phyloP scores from a whole-genome alignment of 257 asterid species.

The Mentha longifolia region DNA sequence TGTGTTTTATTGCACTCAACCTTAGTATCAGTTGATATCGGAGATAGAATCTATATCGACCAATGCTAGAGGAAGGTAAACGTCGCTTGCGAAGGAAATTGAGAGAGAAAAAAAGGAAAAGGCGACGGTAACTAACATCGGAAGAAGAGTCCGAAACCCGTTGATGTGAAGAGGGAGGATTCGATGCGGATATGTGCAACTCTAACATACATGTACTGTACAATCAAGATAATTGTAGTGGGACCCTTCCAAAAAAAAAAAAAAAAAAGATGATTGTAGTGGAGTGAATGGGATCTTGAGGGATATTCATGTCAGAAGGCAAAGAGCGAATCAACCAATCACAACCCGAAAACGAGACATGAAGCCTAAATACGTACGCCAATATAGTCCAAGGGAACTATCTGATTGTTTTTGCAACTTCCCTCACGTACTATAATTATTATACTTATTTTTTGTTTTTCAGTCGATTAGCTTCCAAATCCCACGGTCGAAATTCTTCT shows the following conservation, averaged over 20 bases:
- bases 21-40: background rate
- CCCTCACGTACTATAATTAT: background rate
- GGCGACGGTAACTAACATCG: background rate
- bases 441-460: background rate
- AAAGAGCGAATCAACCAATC: constrained; percentile 39
- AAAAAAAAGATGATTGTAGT: background rate
- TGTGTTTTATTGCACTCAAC: background rate
- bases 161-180: background rate
- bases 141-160: background rate
- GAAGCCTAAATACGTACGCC: constrained; percentile 20
- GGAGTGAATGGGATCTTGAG: constrained; percentile 24
- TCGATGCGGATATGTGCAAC: background rate
- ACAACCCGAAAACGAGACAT: constrained; percentile 31
- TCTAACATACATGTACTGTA: background rate
- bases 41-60: too few relatives aligned
- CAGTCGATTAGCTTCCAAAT: background rate
- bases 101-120: background rate
- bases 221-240: background rate
- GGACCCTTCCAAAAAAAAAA: too few relatives aligned
- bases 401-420: background rate
- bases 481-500: constrained; percentile 3
- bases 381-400: constrained; percentile 24
- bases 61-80: background rate
- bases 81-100: background rate
- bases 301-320: constrained; percentile 32